Evolutionary conservation across 495 filamentous ascomycete genomes (phyloP).

Genomic region (Hyaloscypha finlandica): DNA sequence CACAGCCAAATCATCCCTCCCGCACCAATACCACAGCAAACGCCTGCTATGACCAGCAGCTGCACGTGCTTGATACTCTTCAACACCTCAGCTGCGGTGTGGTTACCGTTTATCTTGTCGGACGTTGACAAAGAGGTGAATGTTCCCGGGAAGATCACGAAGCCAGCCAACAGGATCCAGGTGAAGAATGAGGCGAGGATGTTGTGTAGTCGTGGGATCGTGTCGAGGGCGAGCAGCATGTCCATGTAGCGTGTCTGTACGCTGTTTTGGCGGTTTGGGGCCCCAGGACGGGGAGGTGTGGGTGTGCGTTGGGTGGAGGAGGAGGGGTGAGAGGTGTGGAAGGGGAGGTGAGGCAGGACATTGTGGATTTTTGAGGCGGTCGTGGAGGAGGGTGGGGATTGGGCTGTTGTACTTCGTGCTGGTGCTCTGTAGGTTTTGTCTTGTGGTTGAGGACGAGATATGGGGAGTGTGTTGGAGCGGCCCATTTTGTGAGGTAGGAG

Average conservation of each 20-base stretch:
- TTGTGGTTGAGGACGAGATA: neutral
- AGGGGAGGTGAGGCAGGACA: conserved; percentile 21
- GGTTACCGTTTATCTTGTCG: neutral
- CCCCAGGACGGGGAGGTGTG: conserved; percentile 12
- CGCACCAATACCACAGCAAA: conserved; percentile 34
- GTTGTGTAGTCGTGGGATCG: conserved; percentile 36
- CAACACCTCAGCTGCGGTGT: conserved; percentile 13
- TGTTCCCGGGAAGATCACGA: conserved; percentile 43
- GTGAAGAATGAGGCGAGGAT: conserved; percentile 32
- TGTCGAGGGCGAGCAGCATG: conserved; percentile 42
- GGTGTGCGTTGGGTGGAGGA: conserved; percentile 19
- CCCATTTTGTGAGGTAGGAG: conserved; percentile 17
- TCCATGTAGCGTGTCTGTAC: conserved; percentile 39
- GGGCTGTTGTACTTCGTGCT: neutral
- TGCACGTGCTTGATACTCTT: conserved; percentile 25
- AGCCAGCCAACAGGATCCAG: conserved; percentile 41
- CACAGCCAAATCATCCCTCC: conserved; percentile 35
- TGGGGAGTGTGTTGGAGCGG: conserved; percentile 25
- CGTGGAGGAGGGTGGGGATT: neutral
- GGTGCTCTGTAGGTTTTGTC: conserved; percentile 2
- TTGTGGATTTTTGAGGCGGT: neutral
- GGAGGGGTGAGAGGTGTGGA: conserved; percentile 37
- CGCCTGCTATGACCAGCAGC: conserved; percentile 22
- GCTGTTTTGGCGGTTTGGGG: conserved; percentile 13
- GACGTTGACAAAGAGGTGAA: conserved; percentile 32